A percentile compares a stretch with the other conserved stretches of the same genome.
Evolutionary conservation across 768 basidiomycete genomes (phyloP).

Genomic region (Russula abietina): DNA sequence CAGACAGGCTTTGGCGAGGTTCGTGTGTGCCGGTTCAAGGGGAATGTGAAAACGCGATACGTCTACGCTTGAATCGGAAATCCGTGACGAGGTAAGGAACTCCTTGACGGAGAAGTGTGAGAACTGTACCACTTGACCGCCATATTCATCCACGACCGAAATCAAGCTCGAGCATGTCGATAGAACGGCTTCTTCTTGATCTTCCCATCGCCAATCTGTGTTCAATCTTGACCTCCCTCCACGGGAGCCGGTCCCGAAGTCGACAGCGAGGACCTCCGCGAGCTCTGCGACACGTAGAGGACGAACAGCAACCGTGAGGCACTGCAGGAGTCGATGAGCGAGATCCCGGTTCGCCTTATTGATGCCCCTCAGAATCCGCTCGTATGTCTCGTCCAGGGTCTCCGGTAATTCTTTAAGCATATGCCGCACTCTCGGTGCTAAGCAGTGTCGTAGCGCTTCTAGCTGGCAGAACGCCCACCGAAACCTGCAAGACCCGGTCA

Average conservation of each 20-base stretch:
- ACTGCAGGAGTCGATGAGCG: neutral
- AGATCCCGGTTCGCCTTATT: neutral
- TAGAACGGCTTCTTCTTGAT: neutral
- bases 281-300: neutral
- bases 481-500: neutral
- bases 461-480: neutral
- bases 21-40: neutral
- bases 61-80: neutral
- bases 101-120: conserved; percentile 7
- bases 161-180: neutral
- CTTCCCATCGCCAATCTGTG: conserved; percentile 2
- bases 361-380: neutral
- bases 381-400: neutral
- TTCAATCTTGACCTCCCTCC: neutral
- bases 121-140: neutral
- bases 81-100: neutral
- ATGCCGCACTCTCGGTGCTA: neutral
- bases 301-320: neutral
- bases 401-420: neutral
- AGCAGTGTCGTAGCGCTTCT: neutral
- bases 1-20: neutral
- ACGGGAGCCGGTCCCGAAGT: neutral
- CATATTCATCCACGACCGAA: neutral
- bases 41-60: neutral
- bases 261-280: neutral